Evolutionary conservation across 2,329 filamentous ascomycete genomes (phyloP).

Genomic region (Periglandula ipomoeae): DNA sequence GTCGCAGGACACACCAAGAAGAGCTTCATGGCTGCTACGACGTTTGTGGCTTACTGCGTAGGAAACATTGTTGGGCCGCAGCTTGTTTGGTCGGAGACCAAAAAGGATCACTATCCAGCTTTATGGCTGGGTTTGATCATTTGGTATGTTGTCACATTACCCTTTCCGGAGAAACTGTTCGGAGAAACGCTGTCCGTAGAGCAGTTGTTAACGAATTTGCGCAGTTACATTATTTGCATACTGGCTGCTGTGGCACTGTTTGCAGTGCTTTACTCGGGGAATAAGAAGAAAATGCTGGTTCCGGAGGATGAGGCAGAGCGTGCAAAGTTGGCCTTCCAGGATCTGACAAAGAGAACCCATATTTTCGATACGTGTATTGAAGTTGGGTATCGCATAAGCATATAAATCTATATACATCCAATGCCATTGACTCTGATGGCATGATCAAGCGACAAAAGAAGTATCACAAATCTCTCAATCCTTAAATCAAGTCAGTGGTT

Average conservation of each 20-base stretch:
- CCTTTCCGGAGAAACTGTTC: background rate
- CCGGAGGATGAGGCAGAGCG: conserved; percentile 49
- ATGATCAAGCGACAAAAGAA: no score
- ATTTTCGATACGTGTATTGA: conserved; percentile 49
- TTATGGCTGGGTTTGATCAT: conserved; percentile 62
- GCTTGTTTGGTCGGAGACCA: conserved; percentile 58
- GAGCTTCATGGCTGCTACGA: conserved; percentile 63
- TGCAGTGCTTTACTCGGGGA: conserved; percentile 49
- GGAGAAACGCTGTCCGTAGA: background rate
- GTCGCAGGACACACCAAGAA: conserved; percentile 72
- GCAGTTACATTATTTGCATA: conserved; percentile 60
- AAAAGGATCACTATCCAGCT: conserved; percentile 57
- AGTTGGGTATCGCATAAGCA: no score
- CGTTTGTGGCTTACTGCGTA: conserved; percentile 68
- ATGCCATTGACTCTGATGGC: no score
- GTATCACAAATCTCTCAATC: no score
- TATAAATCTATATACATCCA: no score
- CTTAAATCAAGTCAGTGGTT: no score
- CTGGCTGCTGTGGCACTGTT: conserved; percentile 46
- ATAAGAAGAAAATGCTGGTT: conserved; percentile 38
- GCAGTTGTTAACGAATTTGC: conserved; percentile 2
- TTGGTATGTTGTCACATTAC: conserved; percentile 25
- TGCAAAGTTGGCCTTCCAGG: conserved; percentile 56
- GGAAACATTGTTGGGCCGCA: conserved; percentile 70
- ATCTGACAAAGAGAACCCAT: conserved; percentile 62